Evolutionary conservation across 2,329 filamentous ascomycete species (phyloP), one percentile per base, ranked within the genome.

Genomic region (Ophiocordyceps unilateralis): DNA sequence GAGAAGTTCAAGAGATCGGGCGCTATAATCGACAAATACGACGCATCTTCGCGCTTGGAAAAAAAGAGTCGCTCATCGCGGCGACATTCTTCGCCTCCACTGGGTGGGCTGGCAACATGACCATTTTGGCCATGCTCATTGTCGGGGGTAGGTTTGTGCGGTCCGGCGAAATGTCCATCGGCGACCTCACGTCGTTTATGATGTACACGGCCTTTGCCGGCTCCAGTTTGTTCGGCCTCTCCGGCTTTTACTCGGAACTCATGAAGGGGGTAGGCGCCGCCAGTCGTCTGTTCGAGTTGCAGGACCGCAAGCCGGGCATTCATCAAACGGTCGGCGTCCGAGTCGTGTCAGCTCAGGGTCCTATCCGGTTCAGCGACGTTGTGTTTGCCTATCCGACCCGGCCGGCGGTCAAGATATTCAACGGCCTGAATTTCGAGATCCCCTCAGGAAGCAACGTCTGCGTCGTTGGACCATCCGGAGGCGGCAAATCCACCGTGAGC

Each of bases 231-330:
- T 94, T 96, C 52, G 91, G 91, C 4, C 69, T 98, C 2, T 94
- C 87, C 4, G 86, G 84, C 44, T 98, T 98, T 64, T 98, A 95
- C 62, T 94, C 88, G 0, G 91, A 98, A 58, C 71, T 98, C 47
- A 98, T 98, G 91, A 98, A 98, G 62, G 93, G 93, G 37, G 89
- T 94, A 4, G 91, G 93, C 54, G 91, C 91, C 37, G 91, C 91
- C n/a, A 93, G 83, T 55, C 82, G 91, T 46, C 70, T 98, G 1
- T 98, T 98, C 55, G 91, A 98, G 57, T 73, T 98, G 6, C 88
- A 96, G 58, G 91, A 98, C 59, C 80, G 91, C 48, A 69, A 84
- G 45, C 83, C 88, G 0, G 81, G 78, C 2, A 93, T 96, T 47
- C 81, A 81, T n/a, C 78, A 88, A 19, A 98, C 93, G 0, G 78